Conservation (phyloP, 2,329 filamentous ascomycete genomes). For the Clarireedia sp. region DNA sequence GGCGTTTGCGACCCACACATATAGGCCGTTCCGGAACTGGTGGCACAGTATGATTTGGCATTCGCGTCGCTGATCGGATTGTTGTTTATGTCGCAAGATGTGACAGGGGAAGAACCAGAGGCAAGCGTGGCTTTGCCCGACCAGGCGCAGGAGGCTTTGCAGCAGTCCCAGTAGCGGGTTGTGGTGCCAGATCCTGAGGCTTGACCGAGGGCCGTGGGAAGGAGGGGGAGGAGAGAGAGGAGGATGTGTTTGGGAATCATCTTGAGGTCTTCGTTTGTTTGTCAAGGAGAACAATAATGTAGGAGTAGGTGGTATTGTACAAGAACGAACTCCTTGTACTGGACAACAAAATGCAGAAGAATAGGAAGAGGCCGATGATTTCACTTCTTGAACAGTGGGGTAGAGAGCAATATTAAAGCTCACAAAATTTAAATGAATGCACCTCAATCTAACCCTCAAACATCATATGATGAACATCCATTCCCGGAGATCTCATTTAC, state of each 20-base stretch:
- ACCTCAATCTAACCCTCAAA: too few relatives aligned
- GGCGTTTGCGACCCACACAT: constrained; percentile 55
- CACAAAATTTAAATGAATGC: too few relatives aligned
- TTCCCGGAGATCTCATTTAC: too few relatives aligned
- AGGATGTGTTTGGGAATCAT: background rate
- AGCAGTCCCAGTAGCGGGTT: constrained; percentile 57
- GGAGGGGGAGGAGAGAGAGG: constrained; percentile 13
- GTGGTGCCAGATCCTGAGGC: constrained; percentile 24
- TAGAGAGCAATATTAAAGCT: too few relatives aligned
- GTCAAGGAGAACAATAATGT: too few relatives aligned
- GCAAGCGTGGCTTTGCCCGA: constrained; percentile 45
- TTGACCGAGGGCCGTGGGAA: constrained; percentile 14
- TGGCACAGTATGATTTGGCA: constrained; percentile 45
- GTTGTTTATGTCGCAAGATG: constrained; percentile 37
- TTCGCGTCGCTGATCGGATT: constrained; percentile 43
- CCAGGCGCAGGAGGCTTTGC: constrained; percentile 62
- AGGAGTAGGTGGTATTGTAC: too few relatives aligned
- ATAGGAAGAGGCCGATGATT: too few relatives aligned
- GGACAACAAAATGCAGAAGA: too few relatives aligned
- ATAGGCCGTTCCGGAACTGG: constrained; percentile 42
- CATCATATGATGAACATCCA: too few relatives aligned
- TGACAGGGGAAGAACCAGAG: constrained; percentile 21
- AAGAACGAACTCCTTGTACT: too few relatives aligned
- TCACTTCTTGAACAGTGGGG: too few relatives aligned
- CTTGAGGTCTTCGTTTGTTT: background rate